Conservation (phyloP, 768 basidiomycete genomes). For the Termitomyces eurrhizus region DNA sequence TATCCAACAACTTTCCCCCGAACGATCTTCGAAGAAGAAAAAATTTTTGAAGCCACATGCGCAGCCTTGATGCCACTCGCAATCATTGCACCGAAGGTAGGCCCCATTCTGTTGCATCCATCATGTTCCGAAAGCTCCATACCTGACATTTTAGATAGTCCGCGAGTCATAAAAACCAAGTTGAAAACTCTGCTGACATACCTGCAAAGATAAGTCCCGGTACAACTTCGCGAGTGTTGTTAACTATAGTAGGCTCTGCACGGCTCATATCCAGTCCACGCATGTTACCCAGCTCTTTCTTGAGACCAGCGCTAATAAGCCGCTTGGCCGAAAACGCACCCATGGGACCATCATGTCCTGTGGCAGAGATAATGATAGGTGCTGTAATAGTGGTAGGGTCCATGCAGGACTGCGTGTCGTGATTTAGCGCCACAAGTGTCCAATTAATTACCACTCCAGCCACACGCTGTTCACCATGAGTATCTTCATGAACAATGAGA, state of each 20-base stretch:
- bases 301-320: slow-evolving; percentile 68
- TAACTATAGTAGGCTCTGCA: slow-evolving; percentile 80
- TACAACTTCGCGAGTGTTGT: slow-evolving; percentile 69
- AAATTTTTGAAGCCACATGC: slow-evolving; percentile 53
- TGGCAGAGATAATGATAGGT: slow-evolving; percentile 66
- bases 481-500: slow-evolving; percentile 64
- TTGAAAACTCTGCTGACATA: slow-evolving; percentile 24
- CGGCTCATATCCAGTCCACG: slow-evolving; percentile 77
- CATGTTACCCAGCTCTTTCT: slow-evolving; percentile 78
- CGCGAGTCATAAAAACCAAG: slow-evolving; percentile 1
- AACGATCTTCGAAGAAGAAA: slow-evolving; percentile 45
- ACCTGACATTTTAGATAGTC: slow-evolving; percentile 34
- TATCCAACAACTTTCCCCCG: slow-evolving; percentile 53
- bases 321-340: slow-evolving; percentile 81
- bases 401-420: slow-evolving; percentile 77
- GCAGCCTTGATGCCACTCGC: slow-evolving; percentile 72
- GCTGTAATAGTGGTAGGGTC: slow-evolving; percentile 83
- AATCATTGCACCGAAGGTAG: slow-evolving; percentile 81
- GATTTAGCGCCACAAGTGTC: slow-evolving; percentile 51
- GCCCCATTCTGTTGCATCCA: slow-evolving; percentile 74
- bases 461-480: slow-evolving; percentile 46
- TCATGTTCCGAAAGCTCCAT: slow-evolving; percentile 85
- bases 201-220: slow-evolving; percentile 75
- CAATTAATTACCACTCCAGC: slow-evolving; percentile 50
- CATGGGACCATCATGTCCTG: slow-evolving; percentile 78